Base-by-base conservation (phyloP, 2,329 filamentous ascomycete species). In the Talaromyces piceae region DNA sequence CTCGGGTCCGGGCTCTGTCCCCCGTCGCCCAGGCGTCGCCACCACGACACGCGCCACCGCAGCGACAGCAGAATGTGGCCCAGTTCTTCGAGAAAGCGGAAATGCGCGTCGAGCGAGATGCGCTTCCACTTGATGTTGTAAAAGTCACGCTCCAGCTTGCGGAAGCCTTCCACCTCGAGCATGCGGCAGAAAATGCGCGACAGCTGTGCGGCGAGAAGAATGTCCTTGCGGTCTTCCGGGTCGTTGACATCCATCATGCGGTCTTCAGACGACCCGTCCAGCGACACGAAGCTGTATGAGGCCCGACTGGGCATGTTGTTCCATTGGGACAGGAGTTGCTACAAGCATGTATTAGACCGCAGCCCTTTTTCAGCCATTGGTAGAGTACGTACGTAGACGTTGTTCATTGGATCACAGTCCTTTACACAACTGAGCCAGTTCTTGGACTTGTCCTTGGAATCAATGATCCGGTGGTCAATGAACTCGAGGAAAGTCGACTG, bases 281-380 rank as follows among this genome's bases (percentile, higher is more conserved):
- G 46, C 8, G 64, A 59, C 22, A 73, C 63, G 46, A 72, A 68
- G 41, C 66, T 70, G 55, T 73, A 74, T 30, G 66, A 66, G 16
- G 71, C 71, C 18, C 70, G 70, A 49, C 70, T 73, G 6, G 72
- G 71, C 72, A 74, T 74, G 55, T 72, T 73, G 56, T 72, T 72
- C 66, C 70, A 69, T 49, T 63, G 64, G 7, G 69, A 72, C 13
- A 73, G 67, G 5, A 73, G 59, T 30, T 68, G 60, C 70, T 73
- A 46, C 5, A 37, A n/a, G 11, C 26, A 20, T 12, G 5, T 6
- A 9, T 18, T 47, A 20, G 43, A 39, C 27, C 46, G 13, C 28
- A 13, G 18, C 27, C 13, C 2, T n/a, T n/a, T n/a, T n/a, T n/a
- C n/a, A n/a, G n/a, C n/a, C n/a, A n/a, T n/a, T n/a, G n/a, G n/a